phyloP scores from a whole-genome alignment of 2,329 filamentous ascomycete species.

The Aplosporella prunicola region DNA sequence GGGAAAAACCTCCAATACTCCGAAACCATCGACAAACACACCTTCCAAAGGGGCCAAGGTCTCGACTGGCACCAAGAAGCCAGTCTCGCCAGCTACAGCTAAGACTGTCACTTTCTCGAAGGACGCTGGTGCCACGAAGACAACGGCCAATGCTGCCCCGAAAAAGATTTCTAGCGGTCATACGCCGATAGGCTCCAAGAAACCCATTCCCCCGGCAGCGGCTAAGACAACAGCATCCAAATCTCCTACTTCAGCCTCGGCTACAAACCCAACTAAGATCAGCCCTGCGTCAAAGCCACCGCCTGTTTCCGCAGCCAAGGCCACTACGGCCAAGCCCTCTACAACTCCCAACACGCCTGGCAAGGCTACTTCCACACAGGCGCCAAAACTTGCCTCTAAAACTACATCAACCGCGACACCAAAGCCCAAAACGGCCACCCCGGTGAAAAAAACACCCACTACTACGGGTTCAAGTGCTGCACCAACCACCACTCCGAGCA shows the following conservation, averaged over 20 bases:
- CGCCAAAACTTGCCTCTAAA: too few species aligned
- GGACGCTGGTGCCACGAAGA: background rate
- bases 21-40: background rate
- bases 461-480: constrained; percentile 9
- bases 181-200: constrained; percentile 15
- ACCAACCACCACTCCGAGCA: constrained; percentile 5
- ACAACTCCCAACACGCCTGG: too few species aligned
- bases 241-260: constrained; percentile 12
- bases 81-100: constrained; percentile 12
- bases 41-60: background rate
- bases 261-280: constrained; percentile 1
- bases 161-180: constrained; percentile 3
- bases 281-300: too few species aligned
- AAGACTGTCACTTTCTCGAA: constrained; percentile 6
- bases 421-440: too few species aligned
- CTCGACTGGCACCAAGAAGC: constrained; percentile 18
- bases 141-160: background rate
- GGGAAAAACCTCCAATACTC: constrained; percentile 14
- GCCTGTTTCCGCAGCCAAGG: too few species aligned
- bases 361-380: too few species aligned
- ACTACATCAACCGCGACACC: too few species aligned
- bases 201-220: constrained; percentile 16
- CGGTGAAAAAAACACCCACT: constrained; percentile 8
- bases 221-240: constrained; percentile 14
- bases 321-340: too few species aligned